A percentile compares a stretch with the other conserved stretches of the same genome.
Evolutionary conservation across 148 eudicot species (phyloP).

Genomic region (Rhododendron griersonianum): DNA sequence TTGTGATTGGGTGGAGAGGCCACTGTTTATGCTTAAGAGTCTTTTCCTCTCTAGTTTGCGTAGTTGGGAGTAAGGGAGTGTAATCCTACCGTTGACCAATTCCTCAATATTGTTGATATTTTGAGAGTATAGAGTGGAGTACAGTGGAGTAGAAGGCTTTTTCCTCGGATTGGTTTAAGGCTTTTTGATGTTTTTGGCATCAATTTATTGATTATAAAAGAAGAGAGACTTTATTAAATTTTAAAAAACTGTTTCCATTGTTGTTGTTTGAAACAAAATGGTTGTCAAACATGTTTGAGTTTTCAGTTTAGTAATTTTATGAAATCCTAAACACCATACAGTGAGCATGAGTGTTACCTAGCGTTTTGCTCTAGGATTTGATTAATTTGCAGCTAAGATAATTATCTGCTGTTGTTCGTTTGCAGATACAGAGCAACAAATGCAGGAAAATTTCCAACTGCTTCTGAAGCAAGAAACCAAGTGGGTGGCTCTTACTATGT

Average conservation of each 20-base stretch:
- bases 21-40: not conserved
- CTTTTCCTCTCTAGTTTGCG: not conserved
- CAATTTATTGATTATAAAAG: not conserved
- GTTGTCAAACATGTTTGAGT: not conserved
- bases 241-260: not conserved
- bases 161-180: not conserved
- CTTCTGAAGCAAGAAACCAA: slow-evolving; percentile 14
- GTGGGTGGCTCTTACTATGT: slow-evolving; percentile 37
- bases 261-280: not conserved
- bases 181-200: not conserved
- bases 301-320: not conserved
- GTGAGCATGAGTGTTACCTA: not conserved
- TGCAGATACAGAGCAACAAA: slow-evolving; percentile 38
- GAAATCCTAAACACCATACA: not conserved
- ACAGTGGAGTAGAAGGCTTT: not conserved
- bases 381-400: not conserved
- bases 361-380: not conserved
- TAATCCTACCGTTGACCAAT: not conserved
- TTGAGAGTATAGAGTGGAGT: not conserved
- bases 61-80: not conserved
- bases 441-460: slow-evolving; percentile 41
- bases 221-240: not conserved
- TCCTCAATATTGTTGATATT: not conserved
- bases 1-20: not conserved
- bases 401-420: not conserved